Base-by-base conservation (phyloP, 1,284 basidiomycete genomes). In the Phaffia rhodozyma region DNA sequence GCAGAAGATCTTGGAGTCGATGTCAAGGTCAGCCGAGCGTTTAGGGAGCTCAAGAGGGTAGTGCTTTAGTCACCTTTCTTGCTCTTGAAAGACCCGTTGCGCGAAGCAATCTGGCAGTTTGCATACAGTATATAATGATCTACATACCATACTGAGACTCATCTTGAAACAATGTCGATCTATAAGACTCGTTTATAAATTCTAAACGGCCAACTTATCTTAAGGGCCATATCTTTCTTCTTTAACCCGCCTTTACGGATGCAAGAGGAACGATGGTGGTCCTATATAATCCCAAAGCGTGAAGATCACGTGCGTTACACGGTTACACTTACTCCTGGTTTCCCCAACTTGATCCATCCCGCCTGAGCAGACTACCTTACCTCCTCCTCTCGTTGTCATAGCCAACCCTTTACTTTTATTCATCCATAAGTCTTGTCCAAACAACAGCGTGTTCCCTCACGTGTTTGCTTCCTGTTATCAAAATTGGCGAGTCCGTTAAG, bases 1-100 rank as follows among this genome's bases (percentile, higher is more conserved):
- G 90, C 85, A 1, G 75, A 80, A 64, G 76, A 78, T 13, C 73
- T 96, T 30, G 87, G 85, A 0, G 82, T 93, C 1, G 77, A 82
- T n/a, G 73, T 86, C 0, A 76, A 78, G 4, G 76, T 72, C 0
- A 81, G 82, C 66, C 77, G 58, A 6, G 72, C 72, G n/a, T 76
- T 73, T 72, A 66, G 63, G 13, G 74, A 75, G 65, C 65, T 76
- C 66, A 63, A 68, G 3, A 72, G 72, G 21, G 75, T 75, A 3
- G 70, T 73, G 20, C 11, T 25, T 11, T 48, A 48, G 29, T 18
- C 2, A 43, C 16, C 60, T 13, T 48, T 21, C n/a, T 38, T 51
- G 27, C 49, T 30, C 60, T 48, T 47, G 25, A 49, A 21, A 55
- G 18, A 29, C 27, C 25, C 25, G 23, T 29, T 29, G 54, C 29